Evolutionary conservation across 257 asterid genomes (phyloP).

Genomic region (Lycium ferocissimum): DNA sequence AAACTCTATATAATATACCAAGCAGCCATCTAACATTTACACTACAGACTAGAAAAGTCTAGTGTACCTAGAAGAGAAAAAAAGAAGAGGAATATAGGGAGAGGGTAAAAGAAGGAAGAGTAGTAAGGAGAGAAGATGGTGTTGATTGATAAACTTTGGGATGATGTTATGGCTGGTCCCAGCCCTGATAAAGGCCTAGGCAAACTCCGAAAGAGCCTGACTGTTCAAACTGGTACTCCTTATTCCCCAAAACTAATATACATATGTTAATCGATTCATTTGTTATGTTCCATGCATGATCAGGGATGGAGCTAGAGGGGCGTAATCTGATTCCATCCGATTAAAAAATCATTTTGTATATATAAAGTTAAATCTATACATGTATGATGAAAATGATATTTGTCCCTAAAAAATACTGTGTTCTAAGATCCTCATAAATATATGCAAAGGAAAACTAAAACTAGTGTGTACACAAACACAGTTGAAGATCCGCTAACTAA

Average conservation of each 20-base stretch:
- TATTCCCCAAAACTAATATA: background rate
- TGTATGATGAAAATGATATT: too few species aligned
- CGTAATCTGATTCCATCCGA: too few species aligned
- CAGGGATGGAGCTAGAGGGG: too few species aligned
- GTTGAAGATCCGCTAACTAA: background rate
- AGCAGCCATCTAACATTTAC: background rate
- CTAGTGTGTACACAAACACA: background rate
- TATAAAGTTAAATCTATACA: too few species aligned
- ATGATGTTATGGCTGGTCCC: constrained; percentile 91
- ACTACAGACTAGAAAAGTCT: background rate
- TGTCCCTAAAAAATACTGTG: background rate
- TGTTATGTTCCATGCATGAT: background rate
- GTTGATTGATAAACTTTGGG: constrained; percentile 90
- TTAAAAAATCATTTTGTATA: too few species aligned
- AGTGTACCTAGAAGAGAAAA: too few species aligned
- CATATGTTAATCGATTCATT: background rate
- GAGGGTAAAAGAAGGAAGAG: background rate
- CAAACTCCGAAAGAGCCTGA: constrained; percentile 66
- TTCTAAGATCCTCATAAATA: background rate
- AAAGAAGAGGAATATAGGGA: too few species aligned
- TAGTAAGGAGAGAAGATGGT: constrained; percentile 48
- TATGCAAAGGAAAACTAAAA: background rate
- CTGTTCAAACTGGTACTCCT: constrained; percentile 50
- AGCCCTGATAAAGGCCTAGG: constrained; percentile 84
- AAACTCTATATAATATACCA: constrained; percentile 41